These are phyloP conservation scores for Coemansia sp. DNA, from an alignment of 192 early-diverging fungal genomes.

Conservation along the genomic window DNA sequence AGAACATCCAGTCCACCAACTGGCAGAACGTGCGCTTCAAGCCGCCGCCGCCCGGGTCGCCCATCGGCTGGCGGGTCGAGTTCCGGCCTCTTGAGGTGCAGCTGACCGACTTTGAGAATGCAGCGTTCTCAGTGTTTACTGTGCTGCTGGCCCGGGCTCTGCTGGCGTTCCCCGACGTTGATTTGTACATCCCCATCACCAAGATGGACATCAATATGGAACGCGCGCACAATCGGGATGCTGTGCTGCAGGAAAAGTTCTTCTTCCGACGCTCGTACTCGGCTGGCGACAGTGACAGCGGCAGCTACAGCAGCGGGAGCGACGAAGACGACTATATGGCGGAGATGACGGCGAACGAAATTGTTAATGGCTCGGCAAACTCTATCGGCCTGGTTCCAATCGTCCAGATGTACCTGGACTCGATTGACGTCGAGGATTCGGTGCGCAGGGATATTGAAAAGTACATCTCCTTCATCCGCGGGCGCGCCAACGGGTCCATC, in stretches of 20 bases:
- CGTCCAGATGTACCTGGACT: slow-evolving; percentile 79
- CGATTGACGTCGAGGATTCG: slow-evolving; percentile 58
- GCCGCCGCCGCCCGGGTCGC: slow-evolving; percentile 83
- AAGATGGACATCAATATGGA: slow-evolving; percentile 96
- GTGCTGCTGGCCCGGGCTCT: slow-evolving; percentile 86
- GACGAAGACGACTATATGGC: slow-evolving; percentile 49
- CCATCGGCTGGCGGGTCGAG: slow-evolving; percentile 97
- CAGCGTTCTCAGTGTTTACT: slow-evolving; percentile 91
- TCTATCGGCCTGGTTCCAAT: slow-evolving; percentile 83
- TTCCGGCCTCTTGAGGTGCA: slow-evolving; percentile 97
- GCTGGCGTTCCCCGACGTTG: slow-evolving; percentile 72
- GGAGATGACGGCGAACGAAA: slow-evolving; percentile 83
- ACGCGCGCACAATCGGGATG: slow-evolving; percentile 76
- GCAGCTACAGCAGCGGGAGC: slow-evolving; percentile 42
- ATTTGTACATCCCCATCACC: slow-evolving; percentile 94
- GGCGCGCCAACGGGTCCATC: slow-evolving; percentile 74
- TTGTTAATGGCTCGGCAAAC: slow-evolving; percentile 75
- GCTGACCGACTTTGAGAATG: slow-evolving; percentile 94
- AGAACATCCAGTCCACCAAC: slow-evolving; percentile 99
- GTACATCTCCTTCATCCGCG: slow-evolving; percentile 75
- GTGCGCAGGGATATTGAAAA: slow-evolving; percentile 63
- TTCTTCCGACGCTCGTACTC: slow-evolving; percentile 89
- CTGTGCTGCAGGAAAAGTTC: slow-evolving; percentile 76
- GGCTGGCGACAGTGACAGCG: too few species aligned
- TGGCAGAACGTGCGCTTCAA: slow-evolving; percentile 99